Percentiles rank a stretch among this genome's conserved stretches.
Evolutionary conservation across 495 filamentous ascomycete genomes (phyloP).

Genomic region (Paragyromitra xinjiangensis): DNA sequence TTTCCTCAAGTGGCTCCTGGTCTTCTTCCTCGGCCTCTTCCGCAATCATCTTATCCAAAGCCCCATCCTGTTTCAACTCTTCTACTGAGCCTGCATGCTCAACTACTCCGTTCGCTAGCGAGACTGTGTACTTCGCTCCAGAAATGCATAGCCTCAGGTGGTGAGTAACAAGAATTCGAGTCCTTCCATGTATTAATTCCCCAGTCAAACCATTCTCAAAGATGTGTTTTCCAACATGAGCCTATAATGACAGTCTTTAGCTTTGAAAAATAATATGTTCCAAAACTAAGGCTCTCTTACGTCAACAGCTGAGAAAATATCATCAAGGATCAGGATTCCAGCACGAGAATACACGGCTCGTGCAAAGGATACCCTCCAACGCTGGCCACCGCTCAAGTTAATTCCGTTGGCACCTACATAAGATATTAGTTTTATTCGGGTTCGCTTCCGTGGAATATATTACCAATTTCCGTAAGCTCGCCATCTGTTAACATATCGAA

Average conservation of each 20-base stretch:
- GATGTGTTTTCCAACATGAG: slow-evolving; percentile 80
- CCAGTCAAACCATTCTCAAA: slow-evolving; percentile 79
- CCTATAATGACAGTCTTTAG: slow-evolving; percentile 60
- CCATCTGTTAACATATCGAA: slow-evolving; percentile 77
- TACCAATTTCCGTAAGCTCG: slow-evolving; percentile 76
- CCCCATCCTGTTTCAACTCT: slow-evolving; percentile 66
- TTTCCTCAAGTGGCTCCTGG: slow-evolving; percentile 51
- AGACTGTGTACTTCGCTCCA: slow-evolving; percentile 73
- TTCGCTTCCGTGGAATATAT: slow-evolving; percentile 39
- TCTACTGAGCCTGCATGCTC: slow-evolving; percentile 69
- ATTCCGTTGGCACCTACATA: slow-evolving; percentile 71
- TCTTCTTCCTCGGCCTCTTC: slow-evolving; percentile 59
- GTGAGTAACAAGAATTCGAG: slow-evolving; percentile 82
- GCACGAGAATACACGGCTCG: slow-evolving; percentile 82
- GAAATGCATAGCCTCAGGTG: slow-evolving; percentile 77
- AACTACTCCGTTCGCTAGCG: slow-evolving; percentile 72
- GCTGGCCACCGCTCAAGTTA: slow-evolving; percentile 83
- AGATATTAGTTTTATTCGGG: slow-evolving; percentile 5
- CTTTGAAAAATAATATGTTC: background rate
- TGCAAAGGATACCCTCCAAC: slow-evolving; percentile 82
- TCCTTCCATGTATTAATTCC: slow-evolving; percentile 72
- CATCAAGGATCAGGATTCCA: slow-evolving; percentile 80
- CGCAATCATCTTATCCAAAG: slow-evolving; percentile 68
- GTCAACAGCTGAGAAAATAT: slow-evolving; percentile 81
- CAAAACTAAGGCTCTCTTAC: slow-evolving; percentile 34